Evolutionary conservation across 176 grass and related monocot species (phyloP).

Genomic region (Zizania latifolia): DNA sequence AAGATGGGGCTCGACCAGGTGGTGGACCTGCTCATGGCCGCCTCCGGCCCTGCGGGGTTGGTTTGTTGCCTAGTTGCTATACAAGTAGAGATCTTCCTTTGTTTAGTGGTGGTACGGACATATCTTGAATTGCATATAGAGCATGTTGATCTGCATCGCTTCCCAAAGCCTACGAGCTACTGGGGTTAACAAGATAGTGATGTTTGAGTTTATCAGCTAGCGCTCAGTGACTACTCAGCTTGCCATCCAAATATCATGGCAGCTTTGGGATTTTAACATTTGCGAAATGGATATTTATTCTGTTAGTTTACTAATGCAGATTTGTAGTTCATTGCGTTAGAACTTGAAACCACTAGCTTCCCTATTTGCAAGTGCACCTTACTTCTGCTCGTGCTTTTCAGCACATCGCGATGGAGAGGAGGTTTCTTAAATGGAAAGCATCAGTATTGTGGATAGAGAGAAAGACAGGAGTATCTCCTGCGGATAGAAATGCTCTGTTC

Average conservation of each 20-base stretch:
- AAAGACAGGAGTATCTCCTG: slow-evolving; percentile 61
- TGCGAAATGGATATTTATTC: not conserved
- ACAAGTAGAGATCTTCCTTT: not conserved
- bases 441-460: slow-evolving; percentile 82
- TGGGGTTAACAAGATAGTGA: not conserved
- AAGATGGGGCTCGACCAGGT: slow-evolving; percentile 62
- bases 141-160: not conserved
- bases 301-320: not conserved
- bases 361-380: slow-evolving; percentile 2
- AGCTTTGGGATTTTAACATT: not conserved
- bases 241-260: not conserved
- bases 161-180: not conserved
- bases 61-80: not conserved
- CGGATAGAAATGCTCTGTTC: slow-evolving; percentile 66
- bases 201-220: not conserved
- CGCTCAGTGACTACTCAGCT: not conserved
- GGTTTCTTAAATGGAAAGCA: slow-evolving; percentile 66
- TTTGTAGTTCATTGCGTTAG: not conserved
- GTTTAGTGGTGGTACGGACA: not conserved
- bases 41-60: slow-evolving; percentile 59
- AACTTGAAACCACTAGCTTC: not conserved
- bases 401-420: slow-evolving; percentile 85
- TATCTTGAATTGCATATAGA: not conserved
- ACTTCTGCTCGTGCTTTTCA: slow-evolving; percentile 28
- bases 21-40: slow-evolving; percentile 47